Evolutionary conservation across 2,329 filamentous ascomycete species (phyloP), one percentile per base, ranked within the genome.

Genomic region (Aspergillus ochraceoroseus): DNA sequence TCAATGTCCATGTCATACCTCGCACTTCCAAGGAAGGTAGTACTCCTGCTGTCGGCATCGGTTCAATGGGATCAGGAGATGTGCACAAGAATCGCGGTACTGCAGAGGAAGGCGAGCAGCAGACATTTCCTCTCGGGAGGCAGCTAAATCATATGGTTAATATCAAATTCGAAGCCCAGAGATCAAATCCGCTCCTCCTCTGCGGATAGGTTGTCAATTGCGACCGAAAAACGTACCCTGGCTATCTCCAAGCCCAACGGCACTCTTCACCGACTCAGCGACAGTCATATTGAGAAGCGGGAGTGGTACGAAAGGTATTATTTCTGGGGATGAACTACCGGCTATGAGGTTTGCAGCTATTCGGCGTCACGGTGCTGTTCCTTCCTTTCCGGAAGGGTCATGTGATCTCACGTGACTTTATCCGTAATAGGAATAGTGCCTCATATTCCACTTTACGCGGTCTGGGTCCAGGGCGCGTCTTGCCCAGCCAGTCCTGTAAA

Each of bases 1-100:
- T 19, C 29, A 25, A 22, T 23, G 13, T 6, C 7, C 19, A 28
- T 13, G 31, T 58, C 83, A 56, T 77, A 96, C 92, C 78, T 86
- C 80, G 69, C 92, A 98, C 77, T 94, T 95, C 92, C 92, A 98
- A 12, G 89, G 89, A 58, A 95, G 72, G 68, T 95, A 98, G 74
- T 85, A 96, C 49, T 87, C 85, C 56, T 94, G 83, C 70, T 80
- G 78, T 48, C 92, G 88, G 77, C 92, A 98, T 62, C 85, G 84
- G 74, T 98, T 98, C 56, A 98, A 77, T 11, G 92, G 92, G 51
- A 96, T 95, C 48, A 96, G 75, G 32, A 98, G 83, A 70, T 92
- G 82, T 49, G 89, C 92, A 73, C 92, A 98, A 71, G 83, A 89
- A 71, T 98, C 92, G 65, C 92, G 81, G 77, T 98, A 98, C 58